Conservation (phyloP, 2,329 filamentous ascomycete genomes). For the Aspergillus melleus region DNA sequence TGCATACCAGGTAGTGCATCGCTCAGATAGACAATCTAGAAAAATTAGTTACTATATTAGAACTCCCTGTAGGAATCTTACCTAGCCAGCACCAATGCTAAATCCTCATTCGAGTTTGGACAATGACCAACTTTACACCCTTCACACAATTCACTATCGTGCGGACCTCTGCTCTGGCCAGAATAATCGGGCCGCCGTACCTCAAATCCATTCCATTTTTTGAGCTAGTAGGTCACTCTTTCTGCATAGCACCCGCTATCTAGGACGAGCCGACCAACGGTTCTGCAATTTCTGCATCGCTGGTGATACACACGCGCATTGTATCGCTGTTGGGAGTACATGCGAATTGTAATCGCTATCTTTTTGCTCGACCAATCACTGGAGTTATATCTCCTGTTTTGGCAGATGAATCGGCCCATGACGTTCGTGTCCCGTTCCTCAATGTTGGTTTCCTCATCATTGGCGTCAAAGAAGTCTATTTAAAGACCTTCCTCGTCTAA, state of each 20-base stretch:
- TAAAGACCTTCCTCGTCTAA: constrained; percentile 17
- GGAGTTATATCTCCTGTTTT: constrained; percentile 31
- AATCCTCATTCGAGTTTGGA: constrained; percentile 13
- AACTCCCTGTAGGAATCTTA: constrained; percentile 12
- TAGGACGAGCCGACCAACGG: constrained; percentile 34
- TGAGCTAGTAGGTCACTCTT: constrained; percentile 45
- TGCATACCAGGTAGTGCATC: neutral
- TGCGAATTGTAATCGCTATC: constrained; percentile 46
- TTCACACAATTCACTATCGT: constrained; percentile 31
- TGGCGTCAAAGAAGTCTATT: constrained; percentile 12
- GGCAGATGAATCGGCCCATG: constrained; percentile 44
- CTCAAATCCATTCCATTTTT: constrained; percentile 41
- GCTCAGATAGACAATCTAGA: constrained; percentile 14
- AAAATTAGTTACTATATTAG: constrained; percentile 14
- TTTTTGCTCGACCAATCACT: constrained; percentile 42
- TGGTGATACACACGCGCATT: constrained; percentile 50
- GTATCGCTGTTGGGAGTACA: constrained; percentile 40
- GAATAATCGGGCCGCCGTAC: constrained; percentile 21
- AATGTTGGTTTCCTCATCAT: constrained; percentile 14
- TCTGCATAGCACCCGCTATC: constrained; percentile 43
- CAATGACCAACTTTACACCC: constrained; percentile 33
- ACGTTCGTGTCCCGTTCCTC: constrained; percentile 35
- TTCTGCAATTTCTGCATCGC: constrained; percentile 40
- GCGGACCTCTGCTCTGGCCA: constrained; percentile 26
- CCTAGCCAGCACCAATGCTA: constrained; percentile 15